A percentile compares a stretch with the other conserved stretches of the same genome.
Evolutionary conservation across 306 rosid genomes (phyloP).

Genomic region (Trifolium subterraneum): DNA sequence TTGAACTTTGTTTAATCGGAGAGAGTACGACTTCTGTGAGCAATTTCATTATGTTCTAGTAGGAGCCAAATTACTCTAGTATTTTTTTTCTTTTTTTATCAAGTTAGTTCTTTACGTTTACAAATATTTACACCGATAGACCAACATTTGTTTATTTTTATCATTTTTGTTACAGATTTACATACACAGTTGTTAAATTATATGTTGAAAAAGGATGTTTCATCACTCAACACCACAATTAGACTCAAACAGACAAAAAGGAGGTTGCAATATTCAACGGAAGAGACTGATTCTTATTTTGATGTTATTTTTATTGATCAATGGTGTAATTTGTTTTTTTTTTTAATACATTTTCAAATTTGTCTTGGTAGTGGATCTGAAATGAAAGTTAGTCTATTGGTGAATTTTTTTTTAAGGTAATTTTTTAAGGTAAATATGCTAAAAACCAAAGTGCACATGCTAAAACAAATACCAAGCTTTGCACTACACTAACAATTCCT

Average conservation of each 20-base stretch:
- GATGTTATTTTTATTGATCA: background rate
- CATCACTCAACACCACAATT: background rate
- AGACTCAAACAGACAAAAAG: background rate
- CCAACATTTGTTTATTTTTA: background rate
- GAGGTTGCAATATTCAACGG: background rate
- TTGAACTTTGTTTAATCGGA: conserved; percentile 2
- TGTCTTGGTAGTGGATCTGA: background rate
- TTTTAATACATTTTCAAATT: background rate
- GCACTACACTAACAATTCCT: too few relatives aligned
- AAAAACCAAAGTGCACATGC: too few relatives aligned
- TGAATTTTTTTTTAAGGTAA: too few relatives aligned
- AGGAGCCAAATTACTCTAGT: background rate
- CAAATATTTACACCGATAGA: background rate
- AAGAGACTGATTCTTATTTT: background rate
- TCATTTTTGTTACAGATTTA: conserved; percentile 4
- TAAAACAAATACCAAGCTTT: too few relatives aligned
- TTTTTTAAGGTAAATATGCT: background rate
- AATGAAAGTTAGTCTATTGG: background rate
- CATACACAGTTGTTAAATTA: background rate
- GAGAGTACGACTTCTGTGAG: background rate
- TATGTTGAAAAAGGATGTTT: background rate
- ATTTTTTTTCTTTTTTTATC: too few relatives aligned
- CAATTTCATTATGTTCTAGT: background rate
- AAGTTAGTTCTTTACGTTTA: background rate
- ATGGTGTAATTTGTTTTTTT: background rate